Percentiles rank a stretch among this genome's conserved stretches.
Evolutionary conservation across 495 filamentous ascomycete genomes (phyloP).

Genomic region (Annulohypoxylon bovei): DNA sequence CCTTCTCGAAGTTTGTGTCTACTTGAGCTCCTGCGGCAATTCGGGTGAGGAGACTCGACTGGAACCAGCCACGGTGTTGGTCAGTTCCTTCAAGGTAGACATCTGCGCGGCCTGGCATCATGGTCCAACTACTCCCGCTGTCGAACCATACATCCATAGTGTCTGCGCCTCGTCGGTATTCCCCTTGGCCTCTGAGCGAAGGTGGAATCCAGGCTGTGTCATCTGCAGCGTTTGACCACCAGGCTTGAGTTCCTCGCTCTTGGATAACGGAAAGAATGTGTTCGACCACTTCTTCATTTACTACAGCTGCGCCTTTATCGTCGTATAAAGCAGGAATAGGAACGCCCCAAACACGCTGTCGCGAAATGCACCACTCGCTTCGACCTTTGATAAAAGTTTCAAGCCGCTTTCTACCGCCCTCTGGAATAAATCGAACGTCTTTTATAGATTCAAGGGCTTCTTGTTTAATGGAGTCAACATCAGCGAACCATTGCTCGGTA

Average conservation of each 20-base stretch:
- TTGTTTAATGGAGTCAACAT: constrained; percentile 82
- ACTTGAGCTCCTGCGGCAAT: constrained; percentile 57
- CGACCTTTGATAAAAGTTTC: constrained; percentile 85
- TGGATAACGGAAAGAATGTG: constrained; percentile 86
- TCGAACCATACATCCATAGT: constrained; percentile 99
- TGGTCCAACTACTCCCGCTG: constrained; percentile 94
- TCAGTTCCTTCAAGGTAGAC: constrained; percentile 94
- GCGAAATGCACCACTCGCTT: constrained; percentile 98
- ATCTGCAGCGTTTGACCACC: constrained; percentile 85
- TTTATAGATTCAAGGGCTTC: constrained; percentile 73
- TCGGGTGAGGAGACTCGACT: constrained; percentile 94
- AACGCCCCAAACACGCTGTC: constrained; percentile 95
- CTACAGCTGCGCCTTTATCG: constrained; percentile 71
- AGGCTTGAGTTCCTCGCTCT: constrained; percentile 82
- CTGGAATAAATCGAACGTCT: constrained; percentile 80
- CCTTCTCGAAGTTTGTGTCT: constrained; percentile 36
- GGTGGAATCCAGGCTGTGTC: constrained; percentile 78
- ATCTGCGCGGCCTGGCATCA: constrained; percentile 71
- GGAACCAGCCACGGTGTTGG: constrained; percentile 98
- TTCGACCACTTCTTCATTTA: constrained; percentile 80
- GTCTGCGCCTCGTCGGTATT: constrained; percentile 82
- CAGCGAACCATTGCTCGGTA: constrained; percentile 97
- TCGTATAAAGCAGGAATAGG: constrained; percentile 93
- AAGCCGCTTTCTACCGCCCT: constrained; percentile 74
- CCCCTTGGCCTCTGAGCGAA: constrained; percentile 55